These are phyloP conservation scores for Aspergillus novofumigatus DNA, from an alignment of 2,329 filamentous ascomycete genomes.

Conservation along the genomic window DNA sequence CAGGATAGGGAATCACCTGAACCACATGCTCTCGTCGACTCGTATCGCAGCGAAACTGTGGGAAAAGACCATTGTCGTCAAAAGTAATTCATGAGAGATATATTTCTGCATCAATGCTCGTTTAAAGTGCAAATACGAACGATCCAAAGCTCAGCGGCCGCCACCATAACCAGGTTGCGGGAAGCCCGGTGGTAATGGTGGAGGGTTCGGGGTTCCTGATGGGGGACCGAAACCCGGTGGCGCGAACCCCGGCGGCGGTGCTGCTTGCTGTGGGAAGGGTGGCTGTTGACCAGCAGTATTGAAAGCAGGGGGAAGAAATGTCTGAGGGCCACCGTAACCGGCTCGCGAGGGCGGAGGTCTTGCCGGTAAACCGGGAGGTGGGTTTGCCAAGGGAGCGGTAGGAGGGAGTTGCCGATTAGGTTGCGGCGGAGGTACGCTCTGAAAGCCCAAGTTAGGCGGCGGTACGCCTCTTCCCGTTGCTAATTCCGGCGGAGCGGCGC, in stretches of 20 bases:
- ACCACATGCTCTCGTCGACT: conserved; percentile 8
- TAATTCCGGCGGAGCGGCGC: conserved; percentile 30
- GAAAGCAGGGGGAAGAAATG: conserved; percentile 39
- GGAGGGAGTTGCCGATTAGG: conserved; percentile 55
- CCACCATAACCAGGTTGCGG: conserved; percentile 38
- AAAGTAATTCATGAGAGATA: not conserved
- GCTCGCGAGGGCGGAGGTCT: conserved; percentile 66
- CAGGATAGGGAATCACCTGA: not conserved
- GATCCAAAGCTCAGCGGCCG: conserved; percentile 26
- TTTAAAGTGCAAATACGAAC: not conserved
- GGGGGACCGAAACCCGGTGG: conserved; percentile 47
- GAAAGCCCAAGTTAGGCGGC: conserved; percentile 38
- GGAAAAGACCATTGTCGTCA: not conserved
- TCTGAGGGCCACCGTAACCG: conserved; percentile 60
- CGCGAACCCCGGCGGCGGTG: conserved; percentile 49
- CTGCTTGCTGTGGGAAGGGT: conserved; percentile 34
- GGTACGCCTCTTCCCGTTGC: conserved; percentile 39
- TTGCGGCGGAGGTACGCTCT: conserved; percentile 40
- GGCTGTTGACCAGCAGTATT: conserved; percentile 28
- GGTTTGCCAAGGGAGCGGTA: conserved; percentile 44
- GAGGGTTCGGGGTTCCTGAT: conserved; percentile 23
- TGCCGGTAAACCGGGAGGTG: conserved; percentile 57
- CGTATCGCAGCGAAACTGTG: conserved; percentile 1
- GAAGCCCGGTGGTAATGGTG: conserved; percentile 41
- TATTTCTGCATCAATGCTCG: not conserved